These are phyloP conservation scores for Sporormia fimetaria DNA, from an alignment of 495 filamentous ascomycete species.

Conservation along the genomic window DNA sequence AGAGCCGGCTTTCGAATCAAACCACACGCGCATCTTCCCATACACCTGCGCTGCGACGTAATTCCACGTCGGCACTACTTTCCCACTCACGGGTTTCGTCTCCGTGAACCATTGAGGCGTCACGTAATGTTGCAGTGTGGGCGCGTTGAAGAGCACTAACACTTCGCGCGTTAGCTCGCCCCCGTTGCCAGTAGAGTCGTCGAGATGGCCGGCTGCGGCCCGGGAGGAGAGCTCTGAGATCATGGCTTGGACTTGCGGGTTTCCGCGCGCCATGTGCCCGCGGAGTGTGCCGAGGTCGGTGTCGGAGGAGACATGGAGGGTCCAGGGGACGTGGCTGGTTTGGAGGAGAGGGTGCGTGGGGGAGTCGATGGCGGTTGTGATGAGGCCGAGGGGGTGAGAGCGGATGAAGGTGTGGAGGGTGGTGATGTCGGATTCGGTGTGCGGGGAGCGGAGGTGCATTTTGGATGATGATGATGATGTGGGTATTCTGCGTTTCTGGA, in stretches of 20 bases:
- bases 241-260: slow-evolving; percentile 47
- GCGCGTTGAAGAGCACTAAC: slow-evolving; percentile 43
- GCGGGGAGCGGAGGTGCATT: slow-evolving; percentile 43
- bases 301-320: slow-evolving; percentile 36
- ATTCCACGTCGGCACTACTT: slow-evolving; percentile 54
- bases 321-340: slow-evolving; percentile 45
- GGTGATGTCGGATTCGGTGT: slow-evolving; percentile 36
- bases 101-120: slow-evolving; percentile 50
- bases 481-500: no score
- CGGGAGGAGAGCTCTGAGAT: slow-evolving; percentile 36
- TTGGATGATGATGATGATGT: no score
- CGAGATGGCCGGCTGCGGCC: no score
- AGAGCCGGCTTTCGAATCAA: slow-evolving; percentile 28
- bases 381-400: slow-evolving; percentile 43
- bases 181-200: slow-evolving; percentile 7
- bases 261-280: slow-evolving; percentile 45
- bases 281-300: slow-evolving; percentile 33
- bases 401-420: slow-evolving; percentile 40
- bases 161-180: slow-evolving; percentile 35
- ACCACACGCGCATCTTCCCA: slow-evolving; percentile 35
- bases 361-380: slow-evolving; percentile 44
- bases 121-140: slow-evolving; percentile 45
- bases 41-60: slow-evolving; percentile 29
- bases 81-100: slow-evolving; percentile 44
- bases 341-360: slow-evolving; percentile 38